Evolutionary conservation across 2,329 filamentous ascomycete species (phyloP), one percentile per base, ranked within the genome.

Genomic region (Hypocreales sp.): DNA sequence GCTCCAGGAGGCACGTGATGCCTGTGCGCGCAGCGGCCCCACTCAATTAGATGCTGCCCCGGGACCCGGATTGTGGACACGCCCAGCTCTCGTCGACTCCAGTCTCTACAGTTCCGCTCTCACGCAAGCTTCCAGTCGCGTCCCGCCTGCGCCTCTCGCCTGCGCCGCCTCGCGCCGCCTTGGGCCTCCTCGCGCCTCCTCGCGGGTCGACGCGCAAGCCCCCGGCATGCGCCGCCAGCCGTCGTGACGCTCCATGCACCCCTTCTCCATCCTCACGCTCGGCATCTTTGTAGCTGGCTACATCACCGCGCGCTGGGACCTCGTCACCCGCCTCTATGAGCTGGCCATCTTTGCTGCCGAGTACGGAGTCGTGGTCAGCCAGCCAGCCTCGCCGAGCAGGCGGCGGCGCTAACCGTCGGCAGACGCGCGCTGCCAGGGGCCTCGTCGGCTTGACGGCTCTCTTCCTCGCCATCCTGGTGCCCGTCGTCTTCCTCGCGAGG

Each of bases 211-310:
- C n/a, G n/a, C n/a, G n/a, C n/a, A n/a, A n/a, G n/a, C n/a, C n/a
- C n/a, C n/a, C n/a, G n/a, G n/a, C n/a, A n/a, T n/a, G n/a, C n/a
- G n/a, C n/a, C n/a, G n/a, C n/a, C n/a, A n/a, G n/a, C n/a, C n/a
- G n/a, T 40, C 47, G 50, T 53, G 56, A 47, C 55, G 58, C 58
- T 70, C 65, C 67, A 95, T 95, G 87, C 86, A 94, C 83, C 83
- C 86, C 48, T 94, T 95, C 64, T 95, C 87, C 38, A 65, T 87
- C 55, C 72, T 94, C 56, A 92, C 86, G 48, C 75, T 93, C 61
- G 84, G 80, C 61, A 94, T 98, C 64, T 98, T 98, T 65, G 79
- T 95, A 68, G 87, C 90, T 62, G 90, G 90, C 57, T 98, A 98
- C 68, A 95, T 87, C 55, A 98, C 90, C 60, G 90, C 90, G 51